phyloP scores from a whole-genome alignment of 106 monocot genomes.

The Xerophyta viscosa region DNA sequence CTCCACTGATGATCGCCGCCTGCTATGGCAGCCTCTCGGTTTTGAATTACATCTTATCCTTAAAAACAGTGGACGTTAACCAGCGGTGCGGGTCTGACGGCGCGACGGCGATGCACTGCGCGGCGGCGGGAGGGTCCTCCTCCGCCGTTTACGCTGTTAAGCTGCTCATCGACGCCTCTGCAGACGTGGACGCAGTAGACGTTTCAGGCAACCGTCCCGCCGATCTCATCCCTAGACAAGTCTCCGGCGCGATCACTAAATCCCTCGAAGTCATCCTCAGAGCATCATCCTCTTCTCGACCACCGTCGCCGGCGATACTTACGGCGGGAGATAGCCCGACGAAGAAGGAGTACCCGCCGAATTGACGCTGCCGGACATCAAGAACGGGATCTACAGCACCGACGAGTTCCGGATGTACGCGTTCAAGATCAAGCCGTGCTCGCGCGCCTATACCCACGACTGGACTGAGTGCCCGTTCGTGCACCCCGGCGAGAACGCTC shows the following conservation, averaged over 20 bases:
- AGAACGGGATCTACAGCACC: constrained; percentile 75
- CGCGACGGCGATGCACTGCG: constrained; percentile 64
- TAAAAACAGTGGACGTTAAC: constrained; percentile 20
- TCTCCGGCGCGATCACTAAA: constrained; percentile 1
- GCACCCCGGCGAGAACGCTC: constrained; percentile 96
- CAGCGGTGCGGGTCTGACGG: constrained; percentile 34
- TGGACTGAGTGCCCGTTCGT: constrained; percentile 99
- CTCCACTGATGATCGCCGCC: constrained; percentile 73
- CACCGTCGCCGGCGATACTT: neutral
- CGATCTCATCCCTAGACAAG: constrained; percentile 27
- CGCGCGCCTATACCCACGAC: constrained; percentile 91
- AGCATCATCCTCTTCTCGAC: constrained; percentile 17
- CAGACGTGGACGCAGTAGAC: constrained; percentile 33
- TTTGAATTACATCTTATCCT: constrained; percentile 37
- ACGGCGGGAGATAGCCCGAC: constrained; percentile 3
- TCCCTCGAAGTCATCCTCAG: constrained; percentile 26
- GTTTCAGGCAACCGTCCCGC: constrained; percentile 31
- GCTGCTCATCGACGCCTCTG: constrained; percentile 25
- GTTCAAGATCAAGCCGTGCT: constrained; percentile 94
- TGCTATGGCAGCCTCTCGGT: constrained; percentile 63
- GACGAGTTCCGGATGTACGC: constrained; percentile 95
- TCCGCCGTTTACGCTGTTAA: constrained; percentile 7
- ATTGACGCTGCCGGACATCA: constrained; percentile 82
- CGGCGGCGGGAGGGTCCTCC: constrained; percentile 34
- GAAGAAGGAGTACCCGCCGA: constrained; percentile 74